Base-by-base conservation (phyloP, 352 stramenopile species). In the Phytopythium litorale region DNA sequence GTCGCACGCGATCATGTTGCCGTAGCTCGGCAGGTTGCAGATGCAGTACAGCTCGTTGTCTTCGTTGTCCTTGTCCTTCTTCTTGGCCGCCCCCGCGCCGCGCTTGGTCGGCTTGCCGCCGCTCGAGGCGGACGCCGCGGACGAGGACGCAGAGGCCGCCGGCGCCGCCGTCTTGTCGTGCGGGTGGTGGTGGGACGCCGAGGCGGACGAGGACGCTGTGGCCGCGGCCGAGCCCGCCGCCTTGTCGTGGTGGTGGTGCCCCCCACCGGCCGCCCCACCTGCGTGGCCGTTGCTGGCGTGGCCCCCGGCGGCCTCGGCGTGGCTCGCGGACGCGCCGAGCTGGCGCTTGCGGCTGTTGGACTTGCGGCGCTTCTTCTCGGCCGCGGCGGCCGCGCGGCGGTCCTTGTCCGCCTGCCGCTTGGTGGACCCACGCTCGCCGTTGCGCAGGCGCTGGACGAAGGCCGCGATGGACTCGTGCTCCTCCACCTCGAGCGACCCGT, bases 31-130 rank as follows among this genome's bases (percentile, higher is more conserved):
- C 38, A 89, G 67, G 68, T 92, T 90, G 68, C 87, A 95, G 63
- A 95, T 87, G 64, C 87, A 95, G 66, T 95, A 95, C 28, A 95
- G 82, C 64, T 93, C 84, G 62, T 95, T 93, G 76, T 93, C 84
- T 58, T 95, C 84, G 64, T 79, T 73, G 62, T 87, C 79, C 28
- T 84, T 68, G 62, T 87, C 76, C 64, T 84, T 84, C 66, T 90
- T 89, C 64, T 81, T 81, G 62, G 65, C 61, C 23, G 54, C 52
- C 32, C 63, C 57, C 23, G 56, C 52, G 37, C 63, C 56, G 46
- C 52, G 49, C 54, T 66, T 71, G n/a, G 61, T 56, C 18, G 58
- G 32, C 56, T 78, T 72, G 21, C 25, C 30, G 21, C 49, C 25
- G 35, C 25, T 32, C 25, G 3, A 38, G 1, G 55, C 51, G 43